Evolutionary conservation across 225 moss, liverwort and hornwort species (phyloP), one percentile per base, ranked within the genome.

Genomic region (Physcomitrellopsis africana): DNA sequence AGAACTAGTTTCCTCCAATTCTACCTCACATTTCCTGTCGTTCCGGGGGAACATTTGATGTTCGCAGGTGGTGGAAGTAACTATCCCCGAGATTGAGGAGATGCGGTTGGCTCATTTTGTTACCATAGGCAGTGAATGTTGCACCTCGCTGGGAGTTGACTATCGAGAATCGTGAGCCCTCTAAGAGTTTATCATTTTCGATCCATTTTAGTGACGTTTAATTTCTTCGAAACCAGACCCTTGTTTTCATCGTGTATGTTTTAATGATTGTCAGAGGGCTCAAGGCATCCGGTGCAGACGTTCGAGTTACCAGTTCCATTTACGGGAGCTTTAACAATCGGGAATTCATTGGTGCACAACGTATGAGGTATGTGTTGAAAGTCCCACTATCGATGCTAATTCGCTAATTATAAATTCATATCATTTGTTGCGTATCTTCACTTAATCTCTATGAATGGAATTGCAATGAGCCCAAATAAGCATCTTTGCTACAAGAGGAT

Each of bases 91-190:
- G 71, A 80, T 96, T 20, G 96, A 96, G 80, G 89, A 92, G 84
- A 96, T 96, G 96, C 89, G 96, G 58, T 82, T 96, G 67, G 90
- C 96, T 57, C 96, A 96, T 79, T 96, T 87, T 74, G 86, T 94
- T 15, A 96, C 94, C 44, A 94, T 96, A 20, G 96, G 94, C 53
- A 91, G 94, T 54, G 96, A 96, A 78, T 90, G 91, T 75, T 69
- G 77, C 59, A 81, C 92, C 44, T 89, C 94, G 32, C 72, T 96
- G 12, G 89, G 83, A 45, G 51, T 69, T 9, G 89, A 89, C 68
- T 96, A 96, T 60, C 53, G 27, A 52, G 81, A 85, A 77, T 77
- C 68, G 96, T 96, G 86, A 81, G 84, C 22, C 11, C 55, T 42
- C 57, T 27, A 5, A 68, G 42, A 74, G 22, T 22, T 15, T 32